Base-by-base conservation (phyloP, 2,329 filamentous ascomycete genomes). In the Talaromyces islandicus region DNA sequence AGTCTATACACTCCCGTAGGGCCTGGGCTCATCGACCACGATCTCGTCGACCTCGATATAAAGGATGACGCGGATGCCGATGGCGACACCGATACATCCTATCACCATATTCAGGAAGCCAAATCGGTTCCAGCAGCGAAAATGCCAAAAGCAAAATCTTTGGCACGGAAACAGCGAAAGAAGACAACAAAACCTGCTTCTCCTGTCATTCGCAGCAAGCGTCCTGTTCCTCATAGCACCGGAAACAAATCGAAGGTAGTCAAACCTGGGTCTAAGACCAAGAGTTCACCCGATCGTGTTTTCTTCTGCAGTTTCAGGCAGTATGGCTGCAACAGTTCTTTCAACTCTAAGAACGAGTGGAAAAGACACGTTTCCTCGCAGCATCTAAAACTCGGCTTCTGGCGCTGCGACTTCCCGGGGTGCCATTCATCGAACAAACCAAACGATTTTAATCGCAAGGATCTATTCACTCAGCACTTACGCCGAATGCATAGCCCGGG, bases 291-390 rank as follows among this genome's bases (percentile, higher is more conserved):
- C 35, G 35, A 12, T 6, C 54, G 54, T 25, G 35, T 17, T 1
- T 94, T 93, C 69, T 80, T 82, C 25, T 97, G 93, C 73, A 86
- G 91, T 60, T 92, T 97, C 71, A 79, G 84, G 30, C 87, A 85
- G 59, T 94, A 92, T 60, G 89, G 88, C 35, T 97, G 93, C 75
- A 65, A 63, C 0, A 84, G 86, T 2, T 86, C 82, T 0, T 96
- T 96, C 69, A 82, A 83, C 3, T 87, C 83, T 66, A 96, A 96
- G 77, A 96, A 96, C 71, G 92, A 97, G 73, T 97, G 93, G 93
- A 97, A 97, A 74, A 86, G 93, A 0, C 93, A 97, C 70, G 85
- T 93, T 67, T 78, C 81, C 32, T 89, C 88, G 0, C 89, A 96
- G 70, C 93, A 97, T 70, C 79, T 96, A 24, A 84, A 87, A 58